These are phyloP conservation scores for Corchorus olitorius DNA, from an alignment of 345 rosid species.

Conservation along the genomic window DNA sequence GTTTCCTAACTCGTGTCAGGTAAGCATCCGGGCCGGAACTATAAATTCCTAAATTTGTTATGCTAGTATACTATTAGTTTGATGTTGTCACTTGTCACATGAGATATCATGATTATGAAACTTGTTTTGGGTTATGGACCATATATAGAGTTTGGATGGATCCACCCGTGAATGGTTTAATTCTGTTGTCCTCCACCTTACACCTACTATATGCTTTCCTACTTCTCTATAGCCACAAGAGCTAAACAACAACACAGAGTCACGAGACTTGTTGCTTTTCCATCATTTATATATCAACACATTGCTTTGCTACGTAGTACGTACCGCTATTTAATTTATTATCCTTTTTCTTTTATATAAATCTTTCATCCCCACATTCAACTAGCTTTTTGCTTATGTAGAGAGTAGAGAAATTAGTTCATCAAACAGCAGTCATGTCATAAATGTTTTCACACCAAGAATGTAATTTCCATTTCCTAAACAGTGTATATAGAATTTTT, in stretches of 20 bases:
- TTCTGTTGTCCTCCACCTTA: conserved; percentile 34
- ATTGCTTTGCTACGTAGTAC: conserved; percentile 1
- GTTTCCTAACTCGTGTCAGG: background rate
- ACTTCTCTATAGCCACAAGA: conserved; percentile 45
- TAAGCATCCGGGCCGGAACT: background rate
- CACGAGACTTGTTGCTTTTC: conserved; percentile 57
- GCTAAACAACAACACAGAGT: conserved; percentile 71
- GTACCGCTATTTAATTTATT: no score
- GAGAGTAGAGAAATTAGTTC: background rate
- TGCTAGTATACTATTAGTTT: background rate
- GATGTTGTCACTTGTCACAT: background rate
- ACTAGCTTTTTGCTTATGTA: background rate
- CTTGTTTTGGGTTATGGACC: conserved; percentile 13
- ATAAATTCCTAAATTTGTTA: background rate
- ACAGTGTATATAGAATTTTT: background rate
- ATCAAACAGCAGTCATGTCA: background rate
- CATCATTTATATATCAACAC: conserved; percentile 23
- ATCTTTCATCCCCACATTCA: conserved; percentile 17
- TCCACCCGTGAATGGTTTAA: conserved; percentile 51
- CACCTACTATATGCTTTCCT: conserved; percentile 26
- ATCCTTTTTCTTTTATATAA: background rate
- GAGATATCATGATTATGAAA: background rate
- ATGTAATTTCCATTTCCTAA: background rate
- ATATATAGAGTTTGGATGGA: conserved; percentile 19
- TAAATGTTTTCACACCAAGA: conserved; percentile 8